Base-by-base conservation (phyloP, 2,329 filamentous ascomycete species). In the Aspergillus glaucus region DNA sequence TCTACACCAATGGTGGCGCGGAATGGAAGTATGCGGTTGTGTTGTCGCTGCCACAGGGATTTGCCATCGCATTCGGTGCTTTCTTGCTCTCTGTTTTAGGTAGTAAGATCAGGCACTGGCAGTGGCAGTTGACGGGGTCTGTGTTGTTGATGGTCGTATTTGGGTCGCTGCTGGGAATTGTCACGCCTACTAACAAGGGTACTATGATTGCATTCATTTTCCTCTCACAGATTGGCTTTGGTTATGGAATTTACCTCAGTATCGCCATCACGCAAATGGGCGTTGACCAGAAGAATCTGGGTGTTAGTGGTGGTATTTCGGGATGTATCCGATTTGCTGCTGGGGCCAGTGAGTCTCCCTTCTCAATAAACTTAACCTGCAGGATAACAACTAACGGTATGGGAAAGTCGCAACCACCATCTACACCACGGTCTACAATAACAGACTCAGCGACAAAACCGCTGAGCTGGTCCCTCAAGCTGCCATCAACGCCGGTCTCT, bases 221-320 rank as follows among this genome's bases (percentile, higher is more conserved):
- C 56, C 61, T 77, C 14, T 67, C 67, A 4, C 64, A 73, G 55
- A 62, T 65, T 10, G 74, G 69, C 4, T 78, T 74, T 53, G 74
- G 74, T 5, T 77, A 72, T 69, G 73, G 69, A 3, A 65, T 74
- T 48, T 75, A 76, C 47, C 59, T 76, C 17, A 71, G 68, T 15
- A 76, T 79, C 53, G 72, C 75, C 1, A 71, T 74, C 51, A 74
- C 71, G 5, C 75, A 77, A 55, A 70, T 77, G 49, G 75, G 74
- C n/a, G 73, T 75, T 2, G 67, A 73, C 22, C 76, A 78, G 51
- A 66, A 71, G 15, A 72, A 77, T 44, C 65, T 78, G 0, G 75
- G 75, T 12, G 68, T 74, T 12, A 65, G 63, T 37, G 72, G 72
- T 32, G 74, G 71, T 43, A 63, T 75, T 9, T 64, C 67, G 4